These are phyloP conservation scores for Micromonas pusilla DNA, from an alignment of 139 green algal genomes.

Conservation along the genomic window DNA sequence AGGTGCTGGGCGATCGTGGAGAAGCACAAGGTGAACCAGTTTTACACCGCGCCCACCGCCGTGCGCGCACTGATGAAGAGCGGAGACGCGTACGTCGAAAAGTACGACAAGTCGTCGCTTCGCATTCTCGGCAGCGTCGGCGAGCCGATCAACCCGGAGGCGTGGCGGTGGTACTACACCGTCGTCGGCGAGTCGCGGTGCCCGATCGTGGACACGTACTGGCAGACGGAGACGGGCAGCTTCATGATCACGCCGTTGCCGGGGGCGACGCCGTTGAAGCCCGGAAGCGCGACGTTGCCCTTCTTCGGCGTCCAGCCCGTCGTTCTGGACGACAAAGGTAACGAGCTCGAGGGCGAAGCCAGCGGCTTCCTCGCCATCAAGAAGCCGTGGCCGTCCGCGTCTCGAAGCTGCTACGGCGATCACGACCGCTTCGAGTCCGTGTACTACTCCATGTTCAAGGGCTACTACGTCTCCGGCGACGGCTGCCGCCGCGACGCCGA, in stretches of 20 bases:
- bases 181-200: conserved; percentile 53
- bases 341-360: conserved; percentile 52
- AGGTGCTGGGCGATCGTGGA: conserved; percentile 88
- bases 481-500: conserved; percentile 56
- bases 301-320: conserved; percentile 93
- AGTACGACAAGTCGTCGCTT: conserved; percentile 48
- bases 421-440: conserved; percentile 85
- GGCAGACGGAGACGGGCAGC: conserved; percentile 81
- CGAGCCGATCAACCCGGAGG: conserved; percentile 97
- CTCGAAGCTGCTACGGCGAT: conserved; percentile 79
- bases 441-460: conserved; percentile 89
- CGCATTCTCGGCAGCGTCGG: conserved; percentile 87
- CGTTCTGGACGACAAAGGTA: conserved; percentile 77
- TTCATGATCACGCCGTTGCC: conserved; percentile 87
- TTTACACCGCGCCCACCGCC: conserved; percentile 93
- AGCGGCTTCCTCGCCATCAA: conserved; percentile 66
- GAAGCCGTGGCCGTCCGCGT: conserved; percentile 77
- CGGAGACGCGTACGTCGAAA: conserved; percentile 57
- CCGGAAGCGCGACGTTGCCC: conserved; percentile 78
- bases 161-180: conserved; percentile 75
- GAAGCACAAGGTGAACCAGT: conserved; percentile 77
- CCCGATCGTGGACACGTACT: conserved; percentile 86
- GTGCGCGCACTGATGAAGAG: conserved; percentile 65
- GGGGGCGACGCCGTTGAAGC: conserved; percentile 65
- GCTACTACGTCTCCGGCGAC: conserved; percentile 86